These are phyloP conservation scores for Arthroderma sp. DNA, from an alignment of 2,329 filamentous ascomycete genomes.

Conservation along the genomic window DNA sequence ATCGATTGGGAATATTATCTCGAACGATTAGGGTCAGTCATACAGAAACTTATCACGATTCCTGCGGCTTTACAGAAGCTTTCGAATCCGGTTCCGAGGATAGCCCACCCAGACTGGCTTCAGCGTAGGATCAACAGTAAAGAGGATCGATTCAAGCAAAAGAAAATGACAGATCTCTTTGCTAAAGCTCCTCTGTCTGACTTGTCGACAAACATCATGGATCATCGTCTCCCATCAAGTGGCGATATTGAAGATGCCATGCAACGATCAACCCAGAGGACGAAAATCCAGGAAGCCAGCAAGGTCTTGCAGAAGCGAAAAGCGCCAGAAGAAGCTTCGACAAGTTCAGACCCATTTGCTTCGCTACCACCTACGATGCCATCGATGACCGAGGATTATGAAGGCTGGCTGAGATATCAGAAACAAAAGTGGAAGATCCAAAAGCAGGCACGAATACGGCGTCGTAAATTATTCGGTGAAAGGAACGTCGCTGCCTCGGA, in stretches of 20 bases:
- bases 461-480: constrained; percentile 88
- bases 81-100: constrained; percentile 82
- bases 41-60: constrained; percentile 98
- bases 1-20: constrained; percentile 97
- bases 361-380: constrained; percentile 75
- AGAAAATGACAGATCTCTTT: constrained; percentile 94
- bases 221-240: constrained; percentile 41
- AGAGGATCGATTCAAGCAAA: constrained; percentile 96
- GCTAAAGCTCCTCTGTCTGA: constrained; percentile 53
- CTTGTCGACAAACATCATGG: constrained; percentile 48
- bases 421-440: constrained; percentile 99
- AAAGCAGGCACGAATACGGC: constrained; percentile 70
- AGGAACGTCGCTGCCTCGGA: constrained; percentile 49
- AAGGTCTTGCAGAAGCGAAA: constrained; percentile 54
- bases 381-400: constrained; percentile 70
- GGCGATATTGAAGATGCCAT: constrained; percentile 61
- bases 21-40: constrained; percentile 88
- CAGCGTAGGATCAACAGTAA: constrained; percentile 87
- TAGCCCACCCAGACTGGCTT: constrained; percentile 92
- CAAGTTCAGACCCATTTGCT: constrained; percentile 64
- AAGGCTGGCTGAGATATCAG: constrained; percentile 79
- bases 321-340: constrained; percentile 49
- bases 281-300: constrained; percentile 47
- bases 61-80: constrained; percentile 92
- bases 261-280: constrained; percentile 56